Conservation (phyloP, 805 yeast species). For the Candida odintsovae region DNA sequence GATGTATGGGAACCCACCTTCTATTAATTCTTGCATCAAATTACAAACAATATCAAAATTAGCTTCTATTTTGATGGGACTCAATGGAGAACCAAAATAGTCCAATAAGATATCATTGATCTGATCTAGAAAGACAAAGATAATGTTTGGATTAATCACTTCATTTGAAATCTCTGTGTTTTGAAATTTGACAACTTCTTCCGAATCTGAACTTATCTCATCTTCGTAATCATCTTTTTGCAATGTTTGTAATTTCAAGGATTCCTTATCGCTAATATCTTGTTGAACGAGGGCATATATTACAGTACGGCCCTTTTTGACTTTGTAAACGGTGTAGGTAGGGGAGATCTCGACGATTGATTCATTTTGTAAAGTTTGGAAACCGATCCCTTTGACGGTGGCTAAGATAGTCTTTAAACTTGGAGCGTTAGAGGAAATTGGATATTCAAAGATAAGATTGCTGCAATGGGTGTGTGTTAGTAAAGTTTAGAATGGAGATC, state of each 20-base stretch:
- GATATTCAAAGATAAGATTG: constrained; percentile 32
- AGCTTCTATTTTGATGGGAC: constrained; percentile 53
- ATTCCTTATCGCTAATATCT: constrained; percentile 3
- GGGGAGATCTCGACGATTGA: constrained; percentile 16
- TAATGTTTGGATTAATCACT: constrained; percentile 43
- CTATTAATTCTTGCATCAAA: constrained; percentile 71
- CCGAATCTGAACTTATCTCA: constrained; percentile 1
- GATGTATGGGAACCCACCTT: constrained; percentile 66
- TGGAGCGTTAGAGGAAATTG: constrained; percentile 29
- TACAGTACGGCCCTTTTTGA: constrained; percentile 10
- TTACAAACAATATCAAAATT: constrained; percentile 68
- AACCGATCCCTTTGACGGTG: constrained; percentile 13
- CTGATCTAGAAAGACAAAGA: constrained; percentile 45
- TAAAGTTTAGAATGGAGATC: not conserved
- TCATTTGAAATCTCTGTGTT: constrained; percentile 17
- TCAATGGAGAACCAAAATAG: constrained; percentile 53
- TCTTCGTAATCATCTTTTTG: constrained; percentile 5
- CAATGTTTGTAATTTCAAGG: constrained; percentile 13
- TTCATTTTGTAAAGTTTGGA: constrained; percentile 16
- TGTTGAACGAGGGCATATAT: constrained; percentile 16
- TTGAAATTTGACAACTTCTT: not conserved
- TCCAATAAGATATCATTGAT: constrained; percentile 48
- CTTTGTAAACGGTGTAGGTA: constrained; percentile 14
- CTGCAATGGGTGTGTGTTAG: constrained; percentile 11
- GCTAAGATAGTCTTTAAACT: constrained; percentile 24